A percentile compares a stretch with the other conserved stretches of the same genome.
Evolutionary conservation across 1,284 basidiomycete genomes (phyloP).

Genomic region (Tylopilus sp.): DNA sequence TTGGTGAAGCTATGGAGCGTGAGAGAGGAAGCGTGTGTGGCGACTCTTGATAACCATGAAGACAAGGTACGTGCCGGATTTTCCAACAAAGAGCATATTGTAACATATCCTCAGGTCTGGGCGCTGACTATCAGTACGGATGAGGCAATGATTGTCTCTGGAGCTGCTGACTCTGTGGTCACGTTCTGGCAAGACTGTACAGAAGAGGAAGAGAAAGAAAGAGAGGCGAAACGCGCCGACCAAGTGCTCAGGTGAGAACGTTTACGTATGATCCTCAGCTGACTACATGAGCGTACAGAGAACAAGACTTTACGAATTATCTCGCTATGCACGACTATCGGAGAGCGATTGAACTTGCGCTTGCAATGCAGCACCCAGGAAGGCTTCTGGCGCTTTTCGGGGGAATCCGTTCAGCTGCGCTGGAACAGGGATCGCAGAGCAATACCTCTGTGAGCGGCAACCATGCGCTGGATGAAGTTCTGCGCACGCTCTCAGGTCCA

Average conservation of each 20-base stretch:
- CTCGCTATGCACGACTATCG: constrained; percentile 85
- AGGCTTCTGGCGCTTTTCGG: constrained; percentile 80
- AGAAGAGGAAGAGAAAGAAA: constrained; percentile 69
- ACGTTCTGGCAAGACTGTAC: constrained; percentile 95
- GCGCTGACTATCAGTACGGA: constrained; percentile 77
- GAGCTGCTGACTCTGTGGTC: constrained; percentile 89
- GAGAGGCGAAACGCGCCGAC: constrained; percentile 64
- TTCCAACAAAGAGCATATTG: constrained; percentile 1
- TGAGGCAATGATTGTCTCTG: constrained; percentile 81
- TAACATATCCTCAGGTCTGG: constrained; percentile 67
- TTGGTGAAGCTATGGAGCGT: constrained; percentile 96
- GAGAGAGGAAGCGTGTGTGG: constrained; percentile 78
- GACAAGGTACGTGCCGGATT: constrained; percentile 65
- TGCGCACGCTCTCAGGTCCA: constrained; percentile 62
- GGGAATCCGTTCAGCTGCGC: constrained; percentile 44
- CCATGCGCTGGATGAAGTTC: constrained; percentile 72
- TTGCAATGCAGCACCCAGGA: constrained; percentile 91
- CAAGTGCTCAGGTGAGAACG: constrained; percentile 69
- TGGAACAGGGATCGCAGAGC: constrained; percentile 13
- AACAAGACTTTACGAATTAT: constrained; percentile 94
- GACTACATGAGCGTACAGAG: constrained; percentile 45
- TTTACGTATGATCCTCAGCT: constrained; percentile 3
- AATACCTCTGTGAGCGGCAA: constrained; percentile 56
- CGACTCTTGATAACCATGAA: constrained; percentile 93
- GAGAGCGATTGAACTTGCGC: constrained; percentile 84